Evolutionary conservation across 768 basidiomycete species (phyloP).

Genomic region (Phylloporus scabripes): DNA sequence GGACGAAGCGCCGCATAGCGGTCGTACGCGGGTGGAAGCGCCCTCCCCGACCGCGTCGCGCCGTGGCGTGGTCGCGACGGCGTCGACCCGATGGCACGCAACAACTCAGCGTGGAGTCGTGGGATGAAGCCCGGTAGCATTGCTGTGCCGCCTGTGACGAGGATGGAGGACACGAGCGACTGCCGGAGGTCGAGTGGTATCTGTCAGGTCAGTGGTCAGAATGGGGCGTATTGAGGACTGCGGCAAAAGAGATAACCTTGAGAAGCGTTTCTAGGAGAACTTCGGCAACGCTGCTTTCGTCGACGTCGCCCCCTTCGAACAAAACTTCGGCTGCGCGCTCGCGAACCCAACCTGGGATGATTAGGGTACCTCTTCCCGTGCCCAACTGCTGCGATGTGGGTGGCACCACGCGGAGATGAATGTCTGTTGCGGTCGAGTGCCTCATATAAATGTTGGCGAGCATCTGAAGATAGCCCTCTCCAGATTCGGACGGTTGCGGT

Average conservation of each 20-base stretch:
- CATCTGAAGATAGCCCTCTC: constrained; percentile 43
- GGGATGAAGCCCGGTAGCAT: constrained; percentile 93
- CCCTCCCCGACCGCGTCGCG: constrained; percentile 34
- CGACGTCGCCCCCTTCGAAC: constrained; percentile 86
- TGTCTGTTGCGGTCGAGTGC: constrained; percentile 72
- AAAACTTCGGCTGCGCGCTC: constrained; percentile 88
- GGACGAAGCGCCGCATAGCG: constrained; percentile 71
- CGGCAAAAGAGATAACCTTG: constrained; percentile 44
- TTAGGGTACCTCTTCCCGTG: constrained; percentile 69
- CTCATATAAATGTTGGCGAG: constrained; percentile 67
- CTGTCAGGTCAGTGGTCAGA: constrained; percentile 35
- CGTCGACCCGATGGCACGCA: constrained; percentile 51
- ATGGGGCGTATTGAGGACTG: not conserved
- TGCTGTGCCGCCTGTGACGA: constrained; percentile 83
- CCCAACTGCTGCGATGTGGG: constrained; percentile 62
- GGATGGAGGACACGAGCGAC: constrained; percentile 75
- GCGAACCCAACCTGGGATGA: constrained; percentile 92
- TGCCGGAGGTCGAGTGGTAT: constrained; percentile 87
- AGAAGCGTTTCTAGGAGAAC: constrained; percentile 72
- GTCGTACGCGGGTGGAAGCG: constrained; percentile 53
- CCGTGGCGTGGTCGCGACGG: constrained; percentile 28
- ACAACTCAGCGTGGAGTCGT: constrained; percentile 73
- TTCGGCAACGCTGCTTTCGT: constrained; percentile 81
- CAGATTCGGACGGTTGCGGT: constrained; percentile 22
- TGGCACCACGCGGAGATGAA: constrained; percentile 64